Percentiles rank a stretch among this genome's conserved stretches.
These are phyloP conservation scores for Arthrobotrys conoides DNA, from an alignment of 2,329 filamentous ascomycete species.

Conservation along the genomic window DNA sequence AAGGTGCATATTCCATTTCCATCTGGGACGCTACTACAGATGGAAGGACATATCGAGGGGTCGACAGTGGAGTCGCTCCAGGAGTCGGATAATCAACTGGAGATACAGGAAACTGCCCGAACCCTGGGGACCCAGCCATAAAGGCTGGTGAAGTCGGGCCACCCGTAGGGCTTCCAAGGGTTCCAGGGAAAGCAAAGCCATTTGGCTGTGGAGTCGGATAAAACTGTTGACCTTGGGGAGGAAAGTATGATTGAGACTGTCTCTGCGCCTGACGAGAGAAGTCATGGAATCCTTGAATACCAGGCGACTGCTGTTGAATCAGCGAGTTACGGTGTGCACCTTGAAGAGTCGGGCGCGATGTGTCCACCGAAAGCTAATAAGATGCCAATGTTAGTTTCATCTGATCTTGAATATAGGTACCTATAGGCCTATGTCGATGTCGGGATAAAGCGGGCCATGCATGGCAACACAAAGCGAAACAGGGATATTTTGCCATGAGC, in stretches of 20 bases:
- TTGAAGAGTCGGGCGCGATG: constrained; percentile 5
- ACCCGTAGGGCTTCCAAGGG: constrained; percentile 29
- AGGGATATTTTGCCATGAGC: constrained; percentile 24
- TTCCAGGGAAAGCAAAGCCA: constrained; percentile 43
- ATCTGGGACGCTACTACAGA: constrained; percentile 55
- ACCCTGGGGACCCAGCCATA: constrained; percentile 40
- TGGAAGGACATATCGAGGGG: constrained; percentile 54
- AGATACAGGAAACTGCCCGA: constrained; percentile 42
- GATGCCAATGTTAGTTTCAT: constrained; percentile 3
- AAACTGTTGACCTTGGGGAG: constrained; percentile 40
- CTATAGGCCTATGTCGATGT: background rate
- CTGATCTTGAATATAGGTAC: background rate
- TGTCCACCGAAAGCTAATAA: constrained; percentile 38
- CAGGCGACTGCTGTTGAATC: constrained; percentile 42
- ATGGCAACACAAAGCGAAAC: constrained; percentile 35
- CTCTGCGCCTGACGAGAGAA: constrained; percentile 28
- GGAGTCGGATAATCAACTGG: constrained; percentile 57
- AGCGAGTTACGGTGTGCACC: constrained; percentile 24
- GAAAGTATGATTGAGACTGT: constrained; percentile 38
- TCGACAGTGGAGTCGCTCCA: constrained; percentile 51
- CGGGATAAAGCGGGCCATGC: background rate
- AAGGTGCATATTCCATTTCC: constrained; percentile 42
- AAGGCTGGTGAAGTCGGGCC: constrained; percentile 44
- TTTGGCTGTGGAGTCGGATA: constrained; percentile 54
- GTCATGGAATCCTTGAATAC: constrained; percentile 29